These are phyloP conservation scores for Salix dunnii DNA, from an alignment of 345 rosid genomes.

Conservation along the genomic window DNA sequence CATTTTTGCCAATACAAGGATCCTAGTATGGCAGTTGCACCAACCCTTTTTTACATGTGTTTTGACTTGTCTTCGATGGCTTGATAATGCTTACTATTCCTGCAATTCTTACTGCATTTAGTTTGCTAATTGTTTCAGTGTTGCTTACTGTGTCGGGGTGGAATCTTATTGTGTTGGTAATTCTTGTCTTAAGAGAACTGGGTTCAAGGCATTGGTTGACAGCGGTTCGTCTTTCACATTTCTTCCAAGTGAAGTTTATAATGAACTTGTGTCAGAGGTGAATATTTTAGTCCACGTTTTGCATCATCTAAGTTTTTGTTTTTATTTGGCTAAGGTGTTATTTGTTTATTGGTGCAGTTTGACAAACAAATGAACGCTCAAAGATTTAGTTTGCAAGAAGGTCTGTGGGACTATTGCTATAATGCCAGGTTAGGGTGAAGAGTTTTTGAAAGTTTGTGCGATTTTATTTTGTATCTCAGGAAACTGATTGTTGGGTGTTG, in stretches of 20 bases:
- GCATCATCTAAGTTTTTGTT: neutral
- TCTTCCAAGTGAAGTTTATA: slow-evolving; percentile 54
- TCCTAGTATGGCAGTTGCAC: slow-evolving; percentile 49
- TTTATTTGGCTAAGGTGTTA: neutral
- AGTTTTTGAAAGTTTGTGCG: neutral
- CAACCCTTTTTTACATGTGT: neutral
- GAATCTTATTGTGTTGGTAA: slow-evolving; percentile 67
- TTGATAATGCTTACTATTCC: neutral
- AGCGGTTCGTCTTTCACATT: slow-evolving; percentile 88
- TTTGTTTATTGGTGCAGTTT: slow-evolving; percentile 39
- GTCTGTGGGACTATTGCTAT: slow-evolving; percentile 74
- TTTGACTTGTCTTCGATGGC: neutral
- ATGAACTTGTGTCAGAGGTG: slow-evolving; percentile 60
- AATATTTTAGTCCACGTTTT: neutral
- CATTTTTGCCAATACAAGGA: slow-evolving; percentile 54
- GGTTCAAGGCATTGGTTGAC: slow-evolving; percentile 59
- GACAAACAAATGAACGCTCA: slow-evolving; percentile 56
- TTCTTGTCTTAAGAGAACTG: slow-evolving; percentile 58
- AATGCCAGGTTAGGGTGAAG: slow-evolving; percentile 55
- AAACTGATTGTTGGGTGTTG: neutral
- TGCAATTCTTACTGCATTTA: slow-evolving; percentile 7
- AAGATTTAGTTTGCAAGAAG: slow-evolving; percentile 39
- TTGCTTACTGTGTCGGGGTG: slow-evolving; percentile 69
- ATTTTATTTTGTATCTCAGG: neutral
- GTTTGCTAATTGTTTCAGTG: slow-evolving; percentile 33